Conservation (phyloP, 371 early-diverging fungal species). For the Cokeromyces recurvatus region DNA sequence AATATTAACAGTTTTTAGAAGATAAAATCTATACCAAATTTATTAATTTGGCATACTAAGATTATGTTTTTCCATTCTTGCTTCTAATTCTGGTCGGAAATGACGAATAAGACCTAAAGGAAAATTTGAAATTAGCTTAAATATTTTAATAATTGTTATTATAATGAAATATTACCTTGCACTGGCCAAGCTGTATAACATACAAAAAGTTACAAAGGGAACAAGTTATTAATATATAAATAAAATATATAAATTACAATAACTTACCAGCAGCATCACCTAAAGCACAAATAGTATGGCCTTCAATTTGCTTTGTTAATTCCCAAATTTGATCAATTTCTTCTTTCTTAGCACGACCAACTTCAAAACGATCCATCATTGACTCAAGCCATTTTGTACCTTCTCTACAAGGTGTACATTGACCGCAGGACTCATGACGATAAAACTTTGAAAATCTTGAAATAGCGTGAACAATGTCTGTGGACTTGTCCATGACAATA, state of each 20-base stretch:
- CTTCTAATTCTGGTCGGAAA: slow-evolving; percentile 91
- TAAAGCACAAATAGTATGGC: slow-evolving; percentile 97
- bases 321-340: slow-evolving; percentile 89
- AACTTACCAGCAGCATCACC: slow-evolving; percentile 85
- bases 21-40: too few species aligned
- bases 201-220: neutral
- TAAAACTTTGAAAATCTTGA: slow-evolving; percentile 91
- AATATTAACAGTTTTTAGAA: too few species aligned
- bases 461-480: slow-evolving; percentile 87
- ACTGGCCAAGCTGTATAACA: slow-evolving; percentile 88
- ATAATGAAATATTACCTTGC: too few species aligned
- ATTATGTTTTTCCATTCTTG: slow-evolving; percentile 65
- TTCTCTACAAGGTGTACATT: slow-evolving; percentile 98
- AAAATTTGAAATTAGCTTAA: too few species aligned
- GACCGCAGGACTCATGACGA: slow-evolving; percentile 96
- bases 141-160: neutral
- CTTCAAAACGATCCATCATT: slow-evolving; percentile 94
- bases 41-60: too few species aligned
- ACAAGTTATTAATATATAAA: neutral
- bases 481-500: slow-evolving; percentile 97
- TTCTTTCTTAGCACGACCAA: slow-evolving; percentile 76
- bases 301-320: slow-evolving; percentile 94
- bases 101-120: slow-evolving; percentile 80
- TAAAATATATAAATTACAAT: neutral
- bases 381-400: slow-evolving; percentile 93